Conservation (phyloP, 1,284 basidiomycete species). For the Kwoniella shivajii region DNA sequence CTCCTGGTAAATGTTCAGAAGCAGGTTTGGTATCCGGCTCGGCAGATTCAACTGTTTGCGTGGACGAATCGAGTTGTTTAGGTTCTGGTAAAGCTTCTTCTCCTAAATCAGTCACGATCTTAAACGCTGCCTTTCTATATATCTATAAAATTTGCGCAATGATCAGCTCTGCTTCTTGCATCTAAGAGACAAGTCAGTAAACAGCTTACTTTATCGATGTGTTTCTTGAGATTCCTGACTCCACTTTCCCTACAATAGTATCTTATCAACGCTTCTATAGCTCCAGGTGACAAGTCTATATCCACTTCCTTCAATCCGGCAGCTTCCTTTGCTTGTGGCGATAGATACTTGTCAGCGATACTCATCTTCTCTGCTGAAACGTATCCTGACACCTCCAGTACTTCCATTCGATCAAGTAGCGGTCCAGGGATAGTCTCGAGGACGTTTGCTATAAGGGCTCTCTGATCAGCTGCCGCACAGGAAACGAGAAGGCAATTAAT, state of each 20-base stretch:
- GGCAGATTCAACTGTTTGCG: slow-evolving; percentile 47
- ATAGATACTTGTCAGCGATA: slow-evolving; percentile 89
- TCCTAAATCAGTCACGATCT: slow-evolving; percentile 87
- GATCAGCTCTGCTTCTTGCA: neutral
- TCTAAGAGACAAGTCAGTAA: slow-evolving; percentile 2
- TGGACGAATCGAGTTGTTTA: slow-evolving; percentile 14
- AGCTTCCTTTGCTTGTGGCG: slow-evolving; percentile 90
- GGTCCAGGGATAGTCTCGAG: slow-evolving; percentile 96
- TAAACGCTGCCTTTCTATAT: slow-evolving; percentile 93
- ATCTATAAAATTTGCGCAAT: slow-evolving; percentile 63
- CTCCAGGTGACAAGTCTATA: slow-evolving; percentile 71
- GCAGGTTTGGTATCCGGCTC: slow-evolving; percentile 53
- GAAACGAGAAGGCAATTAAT: neutral
- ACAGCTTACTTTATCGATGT: slow-evolving; percentile 80
- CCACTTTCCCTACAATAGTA: slow-evolving; percentile 98
- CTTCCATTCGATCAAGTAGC: slow-evolving; percentile 94
- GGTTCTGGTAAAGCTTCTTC: slow-evolving; percentile 82
- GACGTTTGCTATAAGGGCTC: slow-evolving; percentile 71
- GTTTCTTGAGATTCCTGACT: slow-evolving; percentile 90
- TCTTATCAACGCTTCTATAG: slow-evolving; percentile 89
- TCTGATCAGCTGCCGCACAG: neutral
- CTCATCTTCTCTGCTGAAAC: slow-evolving; percentile 94
- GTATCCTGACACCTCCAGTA: slow-evolving; percentile 94
- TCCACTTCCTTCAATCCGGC: slow-evolving; percentile 83
- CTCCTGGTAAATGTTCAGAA: slow-evolving; percentile 50